Percentiles rank a stretch among this genome's conserved stretches.
Evolutionary conservation across 257 asterid genomes (phyloP).

Genomic region (Capsicum chinense): DNA sequence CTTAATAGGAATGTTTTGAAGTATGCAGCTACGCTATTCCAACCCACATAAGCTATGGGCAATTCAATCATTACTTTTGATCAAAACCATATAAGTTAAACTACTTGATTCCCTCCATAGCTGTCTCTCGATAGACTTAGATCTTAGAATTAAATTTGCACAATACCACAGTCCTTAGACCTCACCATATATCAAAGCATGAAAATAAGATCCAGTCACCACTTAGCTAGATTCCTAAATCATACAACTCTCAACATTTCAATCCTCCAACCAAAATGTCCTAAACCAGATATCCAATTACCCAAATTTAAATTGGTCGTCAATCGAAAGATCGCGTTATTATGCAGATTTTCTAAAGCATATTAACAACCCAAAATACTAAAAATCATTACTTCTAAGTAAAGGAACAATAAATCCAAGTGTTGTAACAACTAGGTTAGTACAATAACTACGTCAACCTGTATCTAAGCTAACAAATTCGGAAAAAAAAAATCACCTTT

Average conservation of each 20-base stretch:
- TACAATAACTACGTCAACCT: constrained; percentile 2
- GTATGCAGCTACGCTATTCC: neutral
- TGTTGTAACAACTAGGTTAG: constrained; percentile 7
- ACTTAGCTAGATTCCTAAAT: neutral
- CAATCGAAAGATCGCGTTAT: neutral
- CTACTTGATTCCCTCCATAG: neutral
- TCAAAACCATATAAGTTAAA: neutral
- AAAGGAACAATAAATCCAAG: neutral
- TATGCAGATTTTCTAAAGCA: neutral
- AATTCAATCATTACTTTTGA: neutral
- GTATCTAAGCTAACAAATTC: neutral
- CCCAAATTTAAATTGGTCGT: neutral
- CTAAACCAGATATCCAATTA: neutral
- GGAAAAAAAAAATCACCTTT: constrained; percentile 50
- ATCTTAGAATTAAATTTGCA: neutral
- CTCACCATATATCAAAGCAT: constrained; percentile 16
- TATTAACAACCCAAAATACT: neutral
- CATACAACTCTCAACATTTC: constrained; percentile 4
- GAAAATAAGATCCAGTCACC: neutral
- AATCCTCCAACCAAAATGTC: constrained; percentile 28
- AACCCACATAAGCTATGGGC: neutral
- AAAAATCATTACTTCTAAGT: neutral
- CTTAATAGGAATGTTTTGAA: neutral
- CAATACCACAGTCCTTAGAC: neutral
- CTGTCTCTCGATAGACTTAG: neutral